Conservation (phyloP, 1,284 basidiomycete species). For the Puccinia horiana region DNA sequence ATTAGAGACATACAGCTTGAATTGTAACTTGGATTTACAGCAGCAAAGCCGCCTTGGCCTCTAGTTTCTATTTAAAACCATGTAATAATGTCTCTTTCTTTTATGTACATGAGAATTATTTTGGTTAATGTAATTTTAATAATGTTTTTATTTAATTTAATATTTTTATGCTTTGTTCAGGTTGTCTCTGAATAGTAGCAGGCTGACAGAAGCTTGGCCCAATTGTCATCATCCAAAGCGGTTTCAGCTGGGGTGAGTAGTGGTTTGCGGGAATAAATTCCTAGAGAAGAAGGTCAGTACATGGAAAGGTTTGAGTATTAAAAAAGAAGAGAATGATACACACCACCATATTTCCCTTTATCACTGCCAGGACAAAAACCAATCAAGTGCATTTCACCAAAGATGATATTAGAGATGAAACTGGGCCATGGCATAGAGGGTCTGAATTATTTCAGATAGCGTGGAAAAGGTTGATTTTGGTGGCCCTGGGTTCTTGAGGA, state of each 20-base stretch:
- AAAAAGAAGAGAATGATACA: background rate
- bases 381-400: constrained; percentile 27
- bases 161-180: too few relatives aligned
- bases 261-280: background rate
- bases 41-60: too few relatives aligned
- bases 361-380: background rate
- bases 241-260: background rate
- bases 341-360: constrained; percentile 4
- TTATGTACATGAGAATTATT: too few relatives aligned
- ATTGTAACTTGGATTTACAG: too few relatives aligned
- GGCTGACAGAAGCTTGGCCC: too few relatives aligned
- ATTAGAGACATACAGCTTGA: too few relatives aligned
- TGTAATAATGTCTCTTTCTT: too few relatives aligned
- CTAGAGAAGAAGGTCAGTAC: background rate
- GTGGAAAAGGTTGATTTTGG: background rate
- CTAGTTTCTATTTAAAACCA: too few relatives aligned
- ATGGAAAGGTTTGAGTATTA: too few relatives aligned
- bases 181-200: background rate
- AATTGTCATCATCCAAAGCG: background rate
- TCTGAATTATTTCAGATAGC: background rate
- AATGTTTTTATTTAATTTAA: too few relatives aligned
- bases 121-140: too few relatives aligned
- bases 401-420: background rate
- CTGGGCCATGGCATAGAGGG: background rate
- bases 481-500: too few relatives aligned